Evolutionary conservation across 1,284 basidiomycete genomes (phyloP).

Genomic region (Cutaneotrichosporon cavernicola): DNA sequence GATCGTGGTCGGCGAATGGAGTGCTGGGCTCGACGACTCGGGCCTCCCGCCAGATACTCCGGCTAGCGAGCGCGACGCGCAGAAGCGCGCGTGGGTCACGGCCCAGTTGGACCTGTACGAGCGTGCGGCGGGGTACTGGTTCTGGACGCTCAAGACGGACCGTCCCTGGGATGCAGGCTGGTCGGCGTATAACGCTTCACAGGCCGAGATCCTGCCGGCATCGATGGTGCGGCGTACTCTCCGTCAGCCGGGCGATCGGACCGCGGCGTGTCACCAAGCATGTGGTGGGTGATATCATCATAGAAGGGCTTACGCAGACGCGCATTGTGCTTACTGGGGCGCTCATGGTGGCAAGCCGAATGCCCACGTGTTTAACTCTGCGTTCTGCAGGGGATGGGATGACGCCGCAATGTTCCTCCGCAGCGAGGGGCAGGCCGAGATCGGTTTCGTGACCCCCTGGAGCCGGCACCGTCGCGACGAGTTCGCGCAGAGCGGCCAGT

Average conservation of each 20-base stretch:
- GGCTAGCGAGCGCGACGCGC: conserved; percentile 57
- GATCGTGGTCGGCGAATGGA: conserved; percentile 82
- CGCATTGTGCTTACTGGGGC: conserved; percentile 64
- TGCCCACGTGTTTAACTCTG: conserved; percentile 66
- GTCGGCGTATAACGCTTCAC: conserved; percentile 69
- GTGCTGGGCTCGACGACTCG: conserved; percentile 69
- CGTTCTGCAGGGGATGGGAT: conserved; percentile 69
- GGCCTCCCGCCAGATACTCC: conserved; percentile 59
- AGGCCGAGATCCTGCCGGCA: conserved; percentile 63
- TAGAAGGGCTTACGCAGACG: conserved; percentile 48
- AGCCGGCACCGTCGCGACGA: conserved; percentile 57
- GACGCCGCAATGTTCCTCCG: conserved; percentile 62
- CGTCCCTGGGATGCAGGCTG: conserved; percentile 69
- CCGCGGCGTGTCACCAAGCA: conserved; percentile 52
- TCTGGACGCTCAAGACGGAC: conserved; percentile 85
- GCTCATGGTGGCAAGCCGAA: conserved; percentile 58
- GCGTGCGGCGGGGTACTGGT: conserved; percentile 73
- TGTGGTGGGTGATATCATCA: conserved; percentile 51
- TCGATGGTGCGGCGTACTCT: conserved; percentile 52
- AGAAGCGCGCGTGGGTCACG: conserved; percentile 60
- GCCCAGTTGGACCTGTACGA: conserved; percentile 73
- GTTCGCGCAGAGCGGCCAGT: conserved; percentile 50
- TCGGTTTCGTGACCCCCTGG: conserved; percentile 67
- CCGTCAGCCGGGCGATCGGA: conserved; percentile 46
- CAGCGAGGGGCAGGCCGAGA: conserved; percentile 54